These are phyloP conservation scores for Staphylotrichum tortipilum DNA, from an alignment of 495 filamentous ascomycete genomes.

Conservation along the genomic window DNA sequence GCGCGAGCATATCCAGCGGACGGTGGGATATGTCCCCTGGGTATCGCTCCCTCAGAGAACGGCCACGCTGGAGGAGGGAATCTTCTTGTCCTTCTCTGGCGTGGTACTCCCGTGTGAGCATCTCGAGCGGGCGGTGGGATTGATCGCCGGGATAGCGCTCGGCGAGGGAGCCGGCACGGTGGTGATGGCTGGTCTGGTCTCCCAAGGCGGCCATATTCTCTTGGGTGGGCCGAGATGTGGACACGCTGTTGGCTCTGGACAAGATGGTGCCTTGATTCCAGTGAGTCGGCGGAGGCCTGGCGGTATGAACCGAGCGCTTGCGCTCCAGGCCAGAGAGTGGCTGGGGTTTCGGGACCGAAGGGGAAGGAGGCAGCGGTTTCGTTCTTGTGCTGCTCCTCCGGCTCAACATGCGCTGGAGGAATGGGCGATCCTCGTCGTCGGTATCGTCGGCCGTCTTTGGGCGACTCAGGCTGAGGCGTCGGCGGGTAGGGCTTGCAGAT, in stretches of 20 bases:
- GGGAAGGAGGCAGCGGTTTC: constrained; percentile 7
- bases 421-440: constrained; percentile 9
- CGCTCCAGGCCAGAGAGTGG: constrained; percentile 9
- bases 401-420: constrained; percentile 15
- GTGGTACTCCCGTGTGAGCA: constrained; percentile 10
- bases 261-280: constrained; percentile 26
- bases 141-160: constrained; percentile 16
- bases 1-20: constrained; percentile 53
- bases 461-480: neutral
- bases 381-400: constrained; percentile 15
- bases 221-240: constrained; percentile 13
- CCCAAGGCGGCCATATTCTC: neutral
- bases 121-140: constrained; percentile 14
- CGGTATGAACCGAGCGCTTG: constrained; percentile 15
- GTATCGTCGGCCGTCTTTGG: constrained; percentile 1
- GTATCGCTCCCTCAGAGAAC: constrained; percentile 49
- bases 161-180: constrained; percentile 17
- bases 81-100: constrained; percentile 4
- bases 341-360: constrained; percentile 1
- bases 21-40: constrained; percentile 53
- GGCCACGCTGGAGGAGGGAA: constrained; percentile 28
- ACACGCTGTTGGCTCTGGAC: constrained; percentile 20
- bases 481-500: constrained; percentile 22
- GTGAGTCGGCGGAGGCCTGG: constrained; percentile 15
- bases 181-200: constrained; percentile 6